phyloP scores from a whole-genome alignment of 768 basidiomycete genomes.

The Suillus clintonianus region DNA sequence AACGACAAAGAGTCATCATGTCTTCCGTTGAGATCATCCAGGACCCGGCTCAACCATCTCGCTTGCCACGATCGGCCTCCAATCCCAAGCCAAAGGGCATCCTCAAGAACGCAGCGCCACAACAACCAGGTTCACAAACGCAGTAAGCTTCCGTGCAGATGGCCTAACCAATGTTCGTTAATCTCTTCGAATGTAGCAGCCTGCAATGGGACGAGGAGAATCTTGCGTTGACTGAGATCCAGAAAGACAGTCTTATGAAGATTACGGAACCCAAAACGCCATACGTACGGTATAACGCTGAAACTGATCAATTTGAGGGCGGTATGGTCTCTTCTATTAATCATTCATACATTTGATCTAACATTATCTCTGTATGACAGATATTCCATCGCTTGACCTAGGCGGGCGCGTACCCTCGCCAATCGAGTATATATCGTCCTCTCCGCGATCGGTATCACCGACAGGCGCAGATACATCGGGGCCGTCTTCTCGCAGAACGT shows the following conservation, averaged over 20 bases:
- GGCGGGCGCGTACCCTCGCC: conserved; percentile 35
- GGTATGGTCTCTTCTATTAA: conserved; percentile 48
- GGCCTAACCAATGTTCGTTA: neutral
- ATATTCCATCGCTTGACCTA: conserved; percentile 82
- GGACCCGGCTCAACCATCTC: conserved; percentile 48
- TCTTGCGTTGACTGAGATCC: conserved; percentile 86
- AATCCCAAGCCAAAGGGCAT: conserved; percentile 84
- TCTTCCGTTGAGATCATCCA: conserved; percentile 30
- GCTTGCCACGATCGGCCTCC: conserved; percentile 62
- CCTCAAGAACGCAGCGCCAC: conserved; percentile 75
- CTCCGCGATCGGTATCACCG: conserved; percentile 50
- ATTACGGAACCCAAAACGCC: conserved; percentile 98
- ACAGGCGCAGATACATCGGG: conserved; percentile 63
- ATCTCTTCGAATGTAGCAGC: conserved; percentile 42
- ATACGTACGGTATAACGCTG: conserved; percentile 88
- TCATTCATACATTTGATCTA: conserved; percentile 1
- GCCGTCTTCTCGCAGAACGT: conserved; percentile 73
- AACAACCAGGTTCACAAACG: conserved; percentile 38
- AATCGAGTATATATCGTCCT: conserved; percentile 38
- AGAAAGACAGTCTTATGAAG: conserved; percentile 97
- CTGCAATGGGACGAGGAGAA: conserved; percentile 97
- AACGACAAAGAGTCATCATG: conserved; percentile 16
- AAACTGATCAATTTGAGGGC: conserved; percentile 82
- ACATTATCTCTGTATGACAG: conserved; percentile 37
- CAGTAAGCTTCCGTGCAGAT: conserved; percentile 49